These are phyloP conservation scores for Mycena indigotica DNA, from an alignment of 768 basidiomycete species.

Conservation along the genomic window DNA sequence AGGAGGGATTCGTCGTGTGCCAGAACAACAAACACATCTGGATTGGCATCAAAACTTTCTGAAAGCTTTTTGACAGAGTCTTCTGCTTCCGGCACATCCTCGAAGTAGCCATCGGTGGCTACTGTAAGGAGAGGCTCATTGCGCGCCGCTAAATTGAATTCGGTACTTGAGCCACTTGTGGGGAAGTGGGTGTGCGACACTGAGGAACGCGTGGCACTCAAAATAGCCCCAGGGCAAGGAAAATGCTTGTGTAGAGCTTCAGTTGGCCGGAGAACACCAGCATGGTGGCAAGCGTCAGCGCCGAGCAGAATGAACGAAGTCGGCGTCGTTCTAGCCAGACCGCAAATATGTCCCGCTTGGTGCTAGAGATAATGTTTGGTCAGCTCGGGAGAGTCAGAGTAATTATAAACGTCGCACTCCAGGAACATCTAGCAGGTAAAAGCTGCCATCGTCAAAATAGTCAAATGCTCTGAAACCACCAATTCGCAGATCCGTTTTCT, in stretches of 20 bases:
- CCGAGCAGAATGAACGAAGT: conserved; percentile 18
- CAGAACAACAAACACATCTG: conserved; percentile 21
- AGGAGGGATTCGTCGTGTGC: conserved; percentile 23
- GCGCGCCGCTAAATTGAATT: not conserved
- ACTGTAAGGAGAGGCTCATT: conserved; percentile 9
- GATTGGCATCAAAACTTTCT: conserved; percentile 20
- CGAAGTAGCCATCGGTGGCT: conserved; percentile 13
- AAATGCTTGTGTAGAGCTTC: conserved; percentile 12
- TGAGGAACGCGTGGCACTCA: not conserved
- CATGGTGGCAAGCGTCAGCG: conserved; percentile 22
- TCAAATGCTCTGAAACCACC: conserved; percentile 18
- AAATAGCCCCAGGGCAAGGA: conserved; percentile 13
- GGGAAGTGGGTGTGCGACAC: conserved; percentile 7
- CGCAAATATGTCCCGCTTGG: conserved; percentile 7
- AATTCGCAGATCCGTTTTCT: conserved; percentile 6
- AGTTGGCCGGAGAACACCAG: conserved; percentile 22
- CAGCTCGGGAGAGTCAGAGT: not conserved
- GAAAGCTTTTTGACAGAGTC: conserved; percentile 14
- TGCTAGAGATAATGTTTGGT: conserved; percentile 2
- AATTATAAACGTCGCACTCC: conserved; percentile 10
- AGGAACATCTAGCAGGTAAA: conserved; percentile 22
- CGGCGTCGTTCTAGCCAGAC: conserved; percentile 16
- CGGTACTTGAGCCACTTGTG: not conserved
- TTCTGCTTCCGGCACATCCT: conserved; percentile 8
- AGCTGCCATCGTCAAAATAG: conserved; percentile 21